Base-by-base conservation (phyloP, 1,284 basidiomycete species). In the Trametes hirsuta region DNA sequence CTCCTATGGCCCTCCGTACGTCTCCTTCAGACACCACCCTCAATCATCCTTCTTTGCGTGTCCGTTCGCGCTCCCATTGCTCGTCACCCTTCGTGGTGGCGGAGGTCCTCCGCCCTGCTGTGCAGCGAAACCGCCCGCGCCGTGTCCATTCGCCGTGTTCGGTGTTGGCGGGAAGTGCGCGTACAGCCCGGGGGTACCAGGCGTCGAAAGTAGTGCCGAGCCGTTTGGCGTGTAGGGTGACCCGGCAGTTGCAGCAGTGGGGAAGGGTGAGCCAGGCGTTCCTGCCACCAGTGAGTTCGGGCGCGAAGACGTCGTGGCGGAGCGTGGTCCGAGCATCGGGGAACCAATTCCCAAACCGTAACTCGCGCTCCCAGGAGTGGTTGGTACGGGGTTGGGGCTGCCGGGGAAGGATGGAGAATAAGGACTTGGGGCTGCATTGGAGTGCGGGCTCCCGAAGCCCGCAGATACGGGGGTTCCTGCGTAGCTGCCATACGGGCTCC, bases 41-140 rank as follows among this genome's bases (percentile, higher is more conserved):
- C 67, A 82, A 70, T 83, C 81, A 60, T 77, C 79, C 73, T 83
- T 83, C 71, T 76, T 81, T 42, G 59, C 46, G 53, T 51, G 36
- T 46, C 47, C 52, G 48, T 47, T 44, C 47, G 44, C 48, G 36
- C 53, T 54, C 55, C 67, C 68, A 24, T 61, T 64, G 36, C 65
- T 66, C 48, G 53, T 30, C 24, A 49, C 54, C 45, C 51, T 36
- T 37, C 71, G 69, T 61, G 59, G 69, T 41, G 74, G 73, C 35
- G 73, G 69, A 24, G 73, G 73, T 48, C 66, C 64, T 6, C 35
- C 35, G 34, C 39, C 45, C 59, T 75, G 73, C 58, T 68, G 70
- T 45, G 65, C 56, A 24, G 69, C 59, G 55, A 70, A 71, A 46
- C 49, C 48, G 36, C 61, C 52, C 37, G 53, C 58, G 18, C n/a